These are phyloP conservation scores for Neoascochyta sp. DNA, from an alignment of 2,329 filamentous ascomycete species.

Conservation along the genomic window DNA sequence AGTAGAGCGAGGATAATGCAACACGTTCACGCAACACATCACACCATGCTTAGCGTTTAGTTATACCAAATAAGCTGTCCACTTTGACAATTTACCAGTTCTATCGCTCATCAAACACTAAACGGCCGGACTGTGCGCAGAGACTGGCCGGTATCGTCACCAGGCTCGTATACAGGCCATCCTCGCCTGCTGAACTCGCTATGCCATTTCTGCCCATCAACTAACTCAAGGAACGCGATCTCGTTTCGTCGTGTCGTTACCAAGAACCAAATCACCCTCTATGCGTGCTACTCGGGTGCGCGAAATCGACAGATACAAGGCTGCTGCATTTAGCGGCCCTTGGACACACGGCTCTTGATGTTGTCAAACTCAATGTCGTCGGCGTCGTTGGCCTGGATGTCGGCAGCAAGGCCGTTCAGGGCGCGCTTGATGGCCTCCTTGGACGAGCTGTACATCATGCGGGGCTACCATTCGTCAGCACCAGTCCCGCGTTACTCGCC, in stretches of 20 bases:
- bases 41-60: slow-evolving; percentile 4
- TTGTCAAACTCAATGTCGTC: slow-evolving; percentile 77
- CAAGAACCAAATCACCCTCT: slow-evolving; percentile 12
- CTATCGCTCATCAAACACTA: slow-evolving; percentile 14
- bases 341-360: slow-evolving; percentile 55
- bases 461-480: slow-evolving; percentile 55
- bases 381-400: slow-evolving; percentile 79
- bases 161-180: no score
- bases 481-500: background rate
- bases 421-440: slow-evolving; percentile 81
- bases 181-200: slow-evolving; percentile 4
- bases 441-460: slow-evolving; percentile 88
- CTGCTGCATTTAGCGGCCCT: slow-evolving; percentile 45
- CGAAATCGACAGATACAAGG: slow-evolving; percentile 15
- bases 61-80: slow-evolving; percentile 15
- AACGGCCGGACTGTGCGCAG: no score
- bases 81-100: slow-evolving; percentile 21
- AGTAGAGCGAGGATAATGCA: background rate
- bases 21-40: slow-evolving; percentile 5
- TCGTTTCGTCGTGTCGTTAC: slow-evolving; percentile 19
- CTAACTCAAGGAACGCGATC: slow-evolving; percentile 12
- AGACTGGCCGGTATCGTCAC: no score
- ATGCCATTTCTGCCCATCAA: slow-evolving; percentile 11
- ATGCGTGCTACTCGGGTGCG: slow-evolving; percentile 15
- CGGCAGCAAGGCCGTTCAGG: slow-evolving; percentile 69